phyloP scores from a whole-genome alignment of 306 rosid genomes.

The Sechiopsis laciniata region DNA sequence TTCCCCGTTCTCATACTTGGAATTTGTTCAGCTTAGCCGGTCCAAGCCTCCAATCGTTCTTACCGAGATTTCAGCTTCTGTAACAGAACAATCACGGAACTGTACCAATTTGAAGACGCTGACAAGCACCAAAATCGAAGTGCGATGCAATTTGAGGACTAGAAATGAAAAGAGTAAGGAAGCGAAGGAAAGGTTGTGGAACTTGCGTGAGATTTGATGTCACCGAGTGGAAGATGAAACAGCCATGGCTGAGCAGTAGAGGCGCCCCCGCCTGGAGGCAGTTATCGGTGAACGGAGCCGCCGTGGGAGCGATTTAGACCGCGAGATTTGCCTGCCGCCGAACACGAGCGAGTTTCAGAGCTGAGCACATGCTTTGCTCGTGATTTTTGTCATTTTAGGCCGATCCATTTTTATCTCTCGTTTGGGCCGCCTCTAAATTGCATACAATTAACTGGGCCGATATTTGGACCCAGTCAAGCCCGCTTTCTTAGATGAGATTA shows the following conservation, averaged over 20 bases:
- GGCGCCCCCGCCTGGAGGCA: neutral
- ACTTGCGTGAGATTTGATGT: conserved; percentile 17
- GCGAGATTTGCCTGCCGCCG: conserved; percentile 16
- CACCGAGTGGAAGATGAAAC: neutral
- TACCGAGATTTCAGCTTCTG: neutral
- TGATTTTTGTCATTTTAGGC: conserved; percentile 19
- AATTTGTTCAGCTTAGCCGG: neutral
- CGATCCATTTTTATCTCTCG: neutral
- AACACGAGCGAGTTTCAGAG: conserved; percentile 12
- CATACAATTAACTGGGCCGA: neutral
- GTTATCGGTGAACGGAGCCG: conserved; percentile 13
- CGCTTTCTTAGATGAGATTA: too few relatives aligned
- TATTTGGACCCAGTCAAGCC: neutral
- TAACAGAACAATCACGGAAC: neutral
- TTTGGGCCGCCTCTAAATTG: neutral
- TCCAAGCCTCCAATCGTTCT: conserved; percentile 12
- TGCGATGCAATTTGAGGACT: neutral
- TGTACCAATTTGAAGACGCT: neutral
- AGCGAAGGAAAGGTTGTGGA: neutral
- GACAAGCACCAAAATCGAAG: conserved; percentile 9
- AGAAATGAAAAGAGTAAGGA: neutral
- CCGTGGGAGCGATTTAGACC: conserved; percentile 1
- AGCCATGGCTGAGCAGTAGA: neutral
- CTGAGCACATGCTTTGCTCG: conserved; percentile 22
- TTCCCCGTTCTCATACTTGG: conserved; percentile 72